A percentile compares a stretch with the other conserved stretches of the same genome.
Conservation (phyloP, 805 yeast species). For the Diddensiella santjacobensis region DNA sequence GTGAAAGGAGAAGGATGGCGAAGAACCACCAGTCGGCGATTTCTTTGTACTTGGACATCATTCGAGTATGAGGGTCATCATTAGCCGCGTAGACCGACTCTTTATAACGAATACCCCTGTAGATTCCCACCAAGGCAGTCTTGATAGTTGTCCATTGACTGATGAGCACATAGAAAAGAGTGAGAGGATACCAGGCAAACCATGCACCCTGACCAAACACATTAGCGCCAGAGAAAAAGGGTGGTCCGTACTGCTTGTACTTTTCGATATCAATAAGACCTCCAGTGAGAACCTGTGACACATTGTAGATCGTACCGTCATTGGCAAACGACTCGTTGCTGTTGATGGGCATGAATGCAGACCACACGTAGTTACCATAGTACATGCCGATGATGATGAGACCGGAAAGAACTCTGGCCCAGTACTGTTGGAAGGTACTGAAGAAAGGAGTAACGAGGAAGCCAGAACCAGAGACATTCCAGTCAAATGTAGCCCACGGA, state of each 20-base stretch:
- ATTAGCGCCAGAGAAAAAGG: conserved; percentile 55
- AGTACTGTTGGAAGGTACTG: conserved; percentile 30
- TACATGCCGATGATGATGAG: conserved; percentile 40
- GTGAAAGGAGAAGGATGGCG: conserved; percentile 43
- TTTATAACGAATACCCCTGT: conserved; percentile 1
- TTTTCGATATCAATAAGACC: conserved; percentile 42
- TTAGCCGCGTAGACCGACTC: conserved; percentile 24
- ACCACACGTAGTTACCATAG: conserved; percentile 53
- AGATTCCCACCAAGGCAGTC: conserved; percentile 26
- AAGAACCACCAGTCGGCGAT: conserved; percentile 76
- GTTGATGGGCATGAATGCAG: conserved; percentile 58
- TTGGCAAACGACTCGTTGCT: conserved; percentile 52
- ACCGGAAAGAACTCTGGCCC: conserved; percentile 11
- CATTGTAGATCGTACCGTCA: conserved; percentile 47
- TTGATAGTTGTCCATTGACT: conserved; percentile 11
- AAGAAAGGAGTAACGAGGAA: conserved; percentile 45
- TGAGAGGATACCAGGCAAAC: conserved; percentile 51
- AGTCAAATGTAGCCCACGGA: conserved; percentile 45
- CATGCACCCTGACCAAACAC: conserved; percentile 51
- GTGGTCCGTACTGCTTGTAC: conserved; percentile 51
- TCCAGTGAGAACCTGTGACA: conserved; percentile 41
- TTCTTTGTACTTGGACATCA: conserved; percentile 55
- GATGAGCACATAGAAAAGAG: conserved; percentile 40
- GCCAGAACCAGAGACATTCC: conserved; percentile 35
- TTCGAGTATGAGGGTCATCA: conserved; percentile 24